Evolutionary conservation across 805 yeast species (phyloP), one percentile per base, ranked within the genome.

Genomic region (Pichia deserticola): DNA sequence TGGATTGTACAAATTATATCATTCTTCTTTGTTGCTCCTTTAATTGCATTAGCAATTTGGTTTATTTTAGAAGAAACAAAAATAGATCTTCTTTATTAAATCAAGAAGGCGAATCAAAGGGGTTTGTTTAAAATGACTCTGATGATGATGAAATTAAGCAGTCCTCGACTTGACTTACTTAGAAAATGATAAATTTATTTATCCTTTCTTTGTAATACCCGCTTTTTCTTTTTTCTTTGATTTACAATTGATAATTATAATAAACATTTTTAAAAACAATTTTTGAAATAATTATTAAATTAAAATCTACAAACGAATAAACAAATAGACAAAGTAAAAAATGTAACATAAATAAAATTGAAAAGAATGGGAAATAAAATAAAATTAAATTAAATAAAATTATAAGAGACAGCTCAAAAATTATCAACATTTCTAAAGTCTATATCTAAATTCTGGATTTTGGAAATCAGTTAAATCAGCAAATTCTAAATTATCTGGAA

Each of bases 1-100:
- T 74, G 84, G 84, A 66, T 72, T 47, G 79, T 77, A 10, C 84
- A 78, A 57, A 75, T 78, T 45, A 79, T 77, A 10, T 54, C 77
- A n/a, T 70, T 78, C 9, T 79, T 76, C 58, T 62, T 68, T 37
- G 40, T 65, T 10, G 75, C 82, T 1, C 81, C 84, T 4, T 42
- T 66, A 3, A 34, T 75, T 15, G 67, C 75, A 5, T 46, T 73
- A 4, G 64, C 74, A 3, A 75, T 76, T 38, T 69, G 78, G 67
- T 68, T 50, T 50, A 68, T 79, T 38, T 61, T 81, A 64, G 57
- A 48, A 70, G 84, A 59, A 81, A 81, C 53, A 58, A 48, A 1
- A 60, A n/a, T 0, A 51, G 57, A 47, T 34, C 28, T 25, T 28
- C 33, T 28, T 38, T 40, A 12, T 40, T 64, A 30, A 58, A 57